Percentiles rank a stretch among this genome's conserved stretches.
Conservation (phyloP, 441 rosid species). For the Brassica balearica region DNA sequence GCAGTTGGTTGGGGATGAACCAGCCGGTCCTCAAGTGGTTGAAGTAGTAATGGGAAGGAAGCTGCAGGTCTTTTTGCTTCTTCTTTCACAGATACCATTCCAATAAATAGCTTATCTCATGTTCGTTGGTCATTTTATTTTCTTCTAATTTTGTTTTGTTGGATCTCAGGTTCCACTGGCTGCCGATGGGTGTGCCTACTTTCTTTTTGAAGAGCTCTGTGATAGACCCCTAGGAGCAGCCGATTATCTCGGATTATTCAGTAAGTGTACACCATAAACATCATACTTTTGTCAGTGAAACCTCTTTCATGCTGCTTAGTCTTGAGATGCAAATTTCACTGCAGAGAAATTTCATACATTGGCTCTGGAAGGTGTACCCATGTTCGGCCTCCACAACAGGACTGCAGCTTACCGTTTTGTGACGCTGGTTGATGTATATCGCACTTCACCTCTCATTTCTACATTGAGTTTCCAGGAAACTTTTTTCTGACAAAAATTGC, state of each 20-base stretch:
- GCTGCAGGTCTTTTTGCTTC: conserved; percentile 59
- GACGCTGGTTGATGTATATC: conserved; percentile 87
- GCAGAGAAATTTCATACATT: conserved; percentile 89
- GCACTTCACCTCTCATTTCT: conserved; percentile 21
- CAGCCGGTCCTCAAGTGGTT: conserved; percentile 64
- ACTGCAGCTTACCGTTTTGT: conserved; percentile 97
- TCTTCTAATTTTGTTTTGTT: conserved; percentile 3
- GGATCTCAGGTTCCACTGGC: conserved; percentile 71
- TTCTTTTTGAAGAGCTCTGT: conserved; percentile 89
- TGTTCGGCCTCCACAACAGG: conserved; percentile 85
- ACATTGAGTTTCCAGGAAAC: conserved; percentile 4
- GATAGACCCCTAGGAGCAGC: conserved; percentile 96
- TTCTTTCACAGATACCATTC: conserved; percentile 11
- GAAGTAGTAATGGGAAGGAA: conserved; percentile 97
- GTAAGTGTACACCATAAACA: conserved; percentile 55
- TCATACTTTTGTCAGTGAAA: background rate
- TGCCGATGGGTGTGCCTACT: conserved; percentile 93
- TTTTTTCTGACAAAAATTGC: conserved; percentile 1
- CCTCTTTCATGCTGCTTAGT: conserved; percentile 19
- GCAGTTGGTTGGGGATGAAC: conserved; percentile 62
- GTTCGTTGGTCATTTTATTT: background rate
- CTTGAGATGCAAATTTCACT: conserved; percentile 33
- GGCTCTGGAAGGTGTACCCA: conserved; percentile 86
- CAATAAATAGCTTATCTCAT: conserved; percentile 18
- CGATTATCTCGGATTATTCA: conserved; percentile 93